Percentiles rank a stretch among this genome's conserved stretches.
Evolutionary conservation across 768 basidiomycete genomes (phyloP).

Genomic region (Russula sp.): DNA sequence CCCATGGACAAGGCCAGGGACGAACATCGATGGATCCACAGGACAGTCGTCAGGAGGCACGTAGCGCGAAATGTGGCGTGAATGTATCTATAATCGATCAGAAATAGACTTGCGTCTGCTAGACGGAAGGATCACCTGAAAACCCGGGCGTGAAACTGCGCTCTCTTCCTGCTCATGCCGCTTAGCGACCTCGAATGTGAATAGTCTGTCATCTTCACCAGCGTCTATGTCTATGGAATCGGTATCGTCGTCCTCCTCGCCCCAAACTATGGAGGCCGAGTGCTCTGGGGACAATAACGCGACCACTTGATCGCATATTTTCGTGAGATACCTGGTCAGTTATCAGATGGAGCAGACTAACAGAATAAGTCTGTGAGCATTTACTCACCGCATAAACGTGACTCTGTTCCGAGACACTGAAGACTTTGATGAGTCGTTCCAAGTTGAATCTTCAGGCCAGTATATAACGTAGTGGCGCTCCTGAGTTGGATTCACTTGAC

Average conservation of each 20-base stretch:
- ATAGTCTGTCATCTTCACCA: slow-evolving; percentile 40
- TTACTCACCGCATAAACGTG: slow-evolving; percentile 51
- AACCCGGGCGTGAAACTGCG: slow-evolving; percentile 37
- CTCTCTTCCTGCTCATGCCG: slow-evolving; percentile 49
- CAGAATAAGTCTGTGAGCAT: not conserved
- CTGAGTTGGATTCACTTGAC: slow-evolving; percentile 11
- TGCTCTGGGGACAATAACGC: slow-evolving; percentile 46
- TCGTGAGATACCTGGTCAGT: slow-evolving; percentile 45
- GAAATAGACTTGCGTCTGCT: not conserved
- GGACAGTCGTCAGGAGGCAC: not conserved
- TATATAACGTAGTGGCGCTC: slow-evolving; percentile 33
- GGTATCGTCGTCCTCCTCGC: slow-evolving; percentile 26
- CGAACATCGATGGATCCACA: not conserved
- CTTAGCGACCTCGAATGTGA: slow-evolving; percentile 47
- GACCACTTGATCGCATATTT: slow-evolving; percentile 48
- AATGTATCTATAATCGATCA: not conserved
- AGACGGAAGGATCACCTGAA: slow-evolving; percentile 33
- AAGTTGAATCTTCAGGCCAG: slow-evolving; percentile 35
- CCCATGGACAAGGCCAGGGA: slow-evolving; percentile 7
- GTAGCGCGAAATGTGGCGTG: not conserved
- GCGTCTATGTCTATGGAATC: slow-evolving; percentile 32
- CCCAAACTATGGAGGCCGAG: slow-evolving; percentile 39
- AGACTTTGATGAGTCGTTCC: slow-evolving; percentile 42
- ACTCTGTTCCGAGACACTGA: slow-evolving; percentile 45
- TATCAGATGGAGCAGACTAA: not conserved